Evolutionary conservation across 2,329 filamentous ascomycete genomes (phyloP), one percentile per base, ranked within the genome.

Genomic region (Fragosphaeria purpurea): DNA sequence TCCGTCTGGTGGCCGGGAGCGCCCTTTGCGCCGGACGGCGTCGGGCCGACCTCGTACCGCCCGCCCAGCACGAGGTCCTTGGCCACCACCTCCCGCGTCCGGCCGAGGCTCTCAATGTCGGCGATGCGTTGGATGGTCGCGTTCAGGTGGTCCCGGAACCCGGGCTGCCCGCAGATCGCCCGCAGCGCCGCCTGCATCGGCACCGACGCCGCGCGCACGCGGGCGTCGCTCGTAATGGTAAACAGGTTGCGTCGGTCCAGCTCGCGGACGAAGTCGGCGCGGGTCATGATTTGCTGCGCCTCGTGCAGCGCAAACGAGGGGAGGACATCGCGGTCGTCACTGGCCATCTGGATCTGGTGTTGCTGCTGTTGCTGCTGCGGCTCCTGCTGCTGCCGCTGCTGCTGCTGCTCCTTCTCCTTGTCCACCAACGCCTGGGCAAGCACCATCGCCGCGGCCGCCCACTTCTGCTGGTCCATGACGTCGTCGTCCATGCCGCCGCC

Each of bases 191-290:
- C 82, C 67, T 95, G 88, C 93, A 98, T 98, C 2, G 93, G 93
- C 32, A 98, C 91, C 2, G 85, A 91, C 65, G 94, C 91, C 1
- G 93, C 93, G 44, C 93, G 82, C 7, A 98, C 93, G 64, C 86
- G 85, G 12, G 90, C 88, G 41, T 79, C 77, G 52, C 83, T 88
- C 53, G 94, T 91, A 61, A 98, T 97, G 55, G 87, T 93, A 69
- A 97, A 96, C 53, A 98, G 80, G 63, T 97, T 97, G 53, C 93
- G 79, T 56, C 93, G 87, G 68, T 98, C 93, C 63, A 97, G 90
- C 53, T 82, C 77, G 58, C 93, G 83, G 60, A 97, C 90, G 65
- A 97, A 98, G 67, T 98, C 93, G 53, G 88, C 85, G 48, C 93
- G 79, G 11, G 93, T 97, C 91, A 96, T 96, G 63, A 96, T 85